phyloP scores from a whole-genome alignment of 352 stramenopile species.

The Pythium chondricola region DNA sequence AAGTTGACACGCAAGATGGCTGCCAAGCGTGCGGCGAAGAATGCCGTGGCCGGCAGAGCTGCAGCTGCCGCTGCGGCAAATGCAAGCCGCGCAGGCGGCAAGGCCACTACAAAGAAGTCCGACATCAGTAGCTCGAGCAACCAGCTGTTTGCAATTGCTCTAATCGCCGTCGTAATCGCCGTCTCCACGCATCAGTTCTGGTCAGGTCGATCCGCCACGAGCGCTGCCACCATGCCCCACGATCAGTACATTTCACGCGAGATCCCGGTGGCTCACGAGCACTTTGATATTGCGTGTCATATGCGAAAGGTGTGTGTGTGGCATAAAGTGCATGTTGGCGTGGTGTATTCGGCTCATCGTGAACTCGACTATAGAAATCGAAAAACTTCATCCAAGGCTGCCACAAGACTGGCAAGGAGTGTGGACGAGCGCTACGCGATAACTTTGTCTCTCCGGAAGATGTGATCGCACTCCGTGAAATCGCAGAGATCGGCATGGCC shows the following conservation, averaged over 20 bases:
- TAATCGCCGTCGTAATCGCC: background rate
- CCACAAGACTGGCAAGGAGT: slow-evolving; percentile 53
- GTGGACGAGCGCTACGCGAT: slow-evolving; percentile 64
- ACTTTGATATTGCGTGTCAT: slow-evolving; percentile 49
- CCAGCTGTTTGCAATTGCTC: too few species aligned
- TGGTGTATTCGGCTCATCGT: background rate
- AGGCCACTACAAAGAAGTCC: background rate
- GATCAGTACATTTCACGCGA: slow-evolving; percentile 17
- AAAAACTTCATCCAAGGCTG: slow-evolving; percentile 54
- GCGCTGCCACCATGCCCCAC: background rate
- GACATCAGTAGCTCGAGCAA: too few species aligned
- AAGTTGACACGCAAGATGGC: background rate
- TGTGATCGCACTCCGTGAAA: slow-evolving; percentile 62
- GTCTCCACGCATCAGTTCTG: too few species aligned
- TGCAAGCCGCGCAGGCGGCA: background rate
- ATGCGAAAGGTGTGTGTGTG: slow-evolving; percentile 29
- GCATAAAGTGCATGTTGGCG: background rate
- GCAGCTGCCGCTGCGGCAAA: background rate
- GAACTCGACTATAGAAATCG: slow-evolving; percentile 32
- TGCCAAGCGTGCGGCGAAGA: background rate
- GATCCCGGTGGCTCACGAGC: slow-evolving; percentile 25
- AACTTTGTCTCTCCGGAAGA: slow-evolving; percentile 67
- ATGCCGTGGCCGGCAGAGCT: background rate
- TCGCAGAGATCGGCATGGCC: slow-evolving; percentile 81
- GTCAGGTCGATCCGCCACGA: too few species aligned